phyloP scores from a whole-genome alignment of 208 protist genomes.

The Histomonas meleagridis region DNA sequence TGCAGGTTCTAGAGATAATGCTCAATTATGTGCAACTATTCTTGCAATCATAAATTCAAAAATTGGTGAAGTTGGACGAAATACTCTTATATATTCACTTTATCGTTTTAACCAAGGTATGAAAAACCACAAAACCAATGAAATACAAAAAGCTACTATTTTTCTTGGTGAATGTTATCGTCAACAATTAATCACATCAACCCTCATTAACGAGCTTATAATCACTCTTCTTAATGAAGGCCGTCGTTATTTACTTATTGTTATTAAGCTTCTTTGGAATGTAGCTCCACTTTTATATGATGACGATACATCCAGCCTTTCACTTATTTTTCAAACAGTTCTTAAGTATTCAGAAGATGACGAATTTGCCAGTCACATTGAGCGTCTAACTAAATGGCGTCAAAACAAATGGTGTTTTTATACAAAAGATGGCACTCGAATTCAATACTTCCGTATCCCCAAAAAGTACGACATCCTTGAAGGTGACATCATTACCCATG shows the following conservation, averaged over 20 bases:
- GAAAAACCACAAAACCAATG: too few relatives aligned
- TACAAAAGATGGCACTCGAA: neutral
- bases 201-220: neutral
- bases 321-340: neutral
- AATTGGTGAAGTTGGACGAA: neutral
- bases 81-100: neutral
- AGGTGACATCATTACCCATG: neutral
- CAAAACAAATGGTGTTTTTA: neutral
- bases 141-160: neutral
- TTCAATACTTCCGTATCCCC: too few relatives aligned
- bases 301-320: neutral
- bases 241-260: neutral
- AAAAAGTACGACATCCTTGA: neutral
- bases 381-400: neutral
- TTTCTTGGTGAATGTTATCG: neutral
- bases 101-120: neutral
- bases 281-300: neutral
- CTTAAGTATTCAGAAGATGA: neutral
- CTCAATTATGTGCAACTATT: neutral
- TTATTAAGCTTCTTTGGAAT: neutral
- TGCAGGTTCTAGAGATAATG: neutral
- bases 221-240: neutral
- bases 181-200: neutral
- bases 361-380: neutral
- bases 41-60: neutral